Base-by-base conservation (phyloP, 2,329 filamentous ascomycete genomes). In the Exophiala dermatitidis region DNA sequence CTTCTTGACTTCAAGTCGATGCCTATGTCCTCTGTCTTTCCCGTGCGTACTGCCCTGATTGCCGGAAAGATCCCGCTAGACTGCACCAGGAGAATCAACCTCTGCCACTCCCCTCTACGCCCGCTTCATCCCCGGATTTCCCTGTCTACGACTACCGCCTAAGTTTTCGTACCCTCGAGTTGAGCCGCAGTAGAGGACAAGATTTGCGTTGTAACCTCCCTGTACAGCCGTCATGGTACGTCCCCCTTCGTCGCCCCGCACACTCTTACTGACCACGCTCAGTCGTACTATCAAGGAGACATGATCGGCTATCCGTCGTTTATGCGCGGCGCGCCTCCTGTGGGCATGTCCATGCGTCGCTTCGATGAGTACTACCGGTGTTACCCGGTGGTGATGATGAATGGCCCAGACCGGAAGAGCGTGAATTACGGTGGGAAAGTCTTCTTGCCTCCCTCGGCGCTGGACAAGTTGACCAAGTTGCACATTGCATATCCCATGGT, bases 291-390 rank as follows among this genome's bases (percentile, higher is more conserved):
- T 41, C 53, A 52, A 33, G 59, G 57, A 29, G 64, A 74, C 57
- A 68, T 71, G 43, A 74, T 75, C 72, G 71, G 73, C 57, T 74
- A 78, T 57, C 69, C 73, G 9, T 73, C 74, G 54, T 77, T 81
- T 70, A 67, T 79, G 55, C 74, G 74, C 34, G 57, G 57, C 32
- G 49, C 47, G 4, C 67, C 69, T 41, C 73, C 71, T 47, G 70
- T 73, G 31, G 68, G 63, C 33, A 67, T 67, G 70, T 76, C 69
- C 65, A 77, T 72, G 63, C 86, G 89, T 64, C 88, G 90, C 56
- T 98, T 98, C 74, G 91, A 98, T 71, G 93, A 98, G 72, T 97
- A 95, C 75, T 97, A 96, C 73, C 85, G 93, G 65, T 96, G 90
- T 76, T 98, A 97, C 67, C 93, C 93, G 41, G 81, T 96, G 65